Evolutionary conservation across 176 grass and related monocot species (phyloP).

Genomic region (Carex myosuroides): DNA sequence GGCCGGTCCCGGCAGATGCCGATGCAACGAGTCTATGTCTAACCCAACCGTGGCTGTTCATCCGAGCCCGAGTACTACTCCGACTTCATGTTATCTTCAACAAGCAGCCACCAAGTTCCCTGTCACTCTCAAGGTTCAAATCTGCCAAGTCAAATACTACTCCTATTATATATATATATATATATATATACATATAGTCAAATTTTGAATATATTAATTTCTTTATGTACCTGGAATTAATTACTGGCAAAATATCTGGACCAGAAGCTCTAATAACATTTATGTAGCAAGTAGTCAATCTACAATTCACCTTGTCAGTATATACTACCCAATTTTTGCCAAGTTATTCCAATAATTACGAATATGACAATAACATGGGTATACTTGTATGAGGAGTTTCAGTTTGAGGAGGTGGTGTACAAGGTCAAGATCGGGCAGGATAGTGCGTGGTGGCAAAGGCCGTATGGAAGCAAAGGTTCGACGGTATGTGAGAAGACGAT

Average conservation of each 20-base stretch:
- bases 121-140: constrained; percentile 67
- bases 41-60: constrained; percentile 13
- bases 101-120: constrained; percentile 39
- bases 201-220: background rate
- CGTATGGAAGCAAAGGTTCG: background rate
- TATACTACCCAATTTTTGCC: background rate
- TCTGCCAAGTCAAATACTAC: background rate
- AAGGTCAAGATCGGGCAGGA: constrained; percentile 51
- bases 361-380: constrained; percentile 20
- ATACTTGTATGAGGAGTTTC: constrained; percentile 3
- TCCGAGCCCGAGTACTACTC: constrained; percentile 31
- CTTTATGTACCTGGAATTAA: background rate
- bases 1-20: background rate
- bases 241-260: background rate
- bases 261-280: background rate
- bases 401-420: constrained; percentile 93
- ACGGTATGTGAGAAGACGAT: constrained; percentile 62
- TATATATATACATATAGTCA: too few species aligned
- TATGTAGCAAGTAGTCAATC: background rate
- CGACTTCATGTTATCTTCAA: constrained; percentile 20
- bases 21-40: background rate
- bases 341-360: constrained; percentile 12
- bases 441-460: constrained; percentile 26
- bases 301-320: background rate
- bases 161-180: too few species aligned